Evolutionary conservation across 192 early-diverging fungal genomes (phyloP), one percentile per base, ranked within the genome.

Genomic region (Funneliformis geosporum): DNA sequence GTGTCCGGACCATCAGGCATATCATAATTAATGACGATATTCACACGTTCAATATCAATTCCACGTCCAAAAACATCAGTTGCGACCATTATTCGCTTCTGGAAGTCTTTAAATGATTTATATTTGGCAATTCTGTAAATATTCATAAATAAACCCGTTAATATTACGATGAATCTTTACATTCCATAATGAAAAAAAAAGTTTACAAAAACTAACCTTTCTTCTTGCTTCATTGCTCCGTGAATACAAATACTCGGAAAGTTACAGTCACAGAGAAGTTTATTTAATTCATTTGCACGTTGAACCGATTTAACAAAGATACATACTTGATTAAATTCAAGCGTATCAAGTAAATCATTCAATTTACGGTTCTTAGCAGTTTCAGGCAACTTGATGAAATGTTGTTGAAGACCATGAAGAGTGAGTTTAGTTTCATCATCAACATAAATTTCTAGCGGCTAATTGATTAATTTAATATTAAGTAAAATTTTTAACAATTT

Each of bases 11-110:
- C 83, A 76, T 94, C 94, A 27, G 97, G 95, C 83, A 99, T 97
- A 80, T 99, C 97, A 65, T 99, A 99, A 92, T 99, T 99, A 91
- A 99, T 92, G 73, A 99, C 97, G 84, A 99, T 96, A 86, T 99
- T 99, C 65, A 99, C 97, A 81, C 97, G 95, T 81, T 98, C 96
- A 38, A 99, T 94, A 84, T 99, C 97, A 72, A 99, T 96, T 87
- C 97, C 97, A 88, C 97, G 96, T 14, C 96, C 96, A 87, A 99
- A 96, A 76, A 99, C 91, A 81, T 99, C 97, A 21, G 97, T 99
- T 38, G 97, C 96, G 7, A 99, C 96, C 90, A 99, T 93, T 78
- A 99, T 96, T 79, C 97, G 94, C 84, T 92, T 93, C 74, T 90
- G 86, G 83, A 97, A 97, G 82, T 95, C 92, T 91, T 99, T 99